Evolutionary conservation across 1,139 yeast species (phyloP).

Genomic region (Suhomyces guaymorum): DNA sequence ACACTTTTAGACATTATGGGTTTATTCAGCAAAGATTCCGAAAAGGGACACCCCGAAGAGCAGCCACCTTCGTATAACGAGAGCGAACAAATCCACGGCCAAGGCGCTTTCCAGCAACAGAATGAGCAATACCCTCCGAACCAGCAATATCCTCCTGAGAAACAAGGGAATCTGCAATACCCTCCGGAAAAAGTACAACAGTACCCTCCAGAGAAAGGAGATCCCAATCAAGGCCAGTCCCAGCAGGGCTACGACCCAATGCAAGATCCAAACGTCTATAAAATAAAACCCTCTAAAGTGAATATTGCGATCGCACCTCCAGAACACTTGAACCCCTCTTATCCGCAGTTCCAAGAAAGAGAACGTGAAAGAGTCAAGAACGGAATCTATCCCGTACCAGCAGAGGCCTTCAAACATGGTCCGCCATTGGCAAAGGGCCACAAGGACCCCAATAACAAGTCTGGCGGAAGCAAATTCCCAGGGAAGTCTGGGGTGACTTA

Average conservation of each 20-base stretch:
- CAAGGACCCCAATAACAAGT: constrained; percentile 21
- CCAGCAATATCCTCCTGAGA: constrained; percentile 3
- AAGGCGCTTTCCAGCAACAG: background rate
- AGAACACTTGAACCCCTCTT: constrained; percentile 39
- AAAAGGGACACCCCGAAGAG: constrained; percentile 4
- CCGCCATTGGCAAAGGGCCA: constrained; percentile 39
- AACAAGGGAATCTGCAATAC: background rate
- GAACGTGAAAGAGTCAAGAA: constrained; percentile 35
- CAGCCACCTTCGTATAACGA: constrained; percentile 17
- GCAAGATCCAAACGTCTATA: constrained; percentile 32
- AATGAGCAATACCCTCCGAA: background rate
- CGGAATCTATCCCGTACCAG: constrained; percentile 35
- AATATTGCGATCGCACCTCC: constrained; percentile 41
- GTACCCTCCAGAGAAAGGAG: background rate
- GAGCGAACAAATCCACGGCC: constrained; percentile 5
- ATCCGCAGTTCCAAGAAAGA: constrained; percentile 34
- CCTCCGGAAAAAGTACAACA: background rate
- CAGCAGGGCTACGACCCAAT: constrained; percentile 20
- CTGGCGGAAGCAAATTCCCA: constrained; percentile 39
- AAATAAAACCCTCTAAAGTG: constrained; percentile 37
- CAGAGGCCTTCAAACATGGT: constrained; percentile 30
- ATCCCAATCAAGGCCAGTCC: constrained; percentile 1
- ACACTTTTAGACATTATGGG: no score
- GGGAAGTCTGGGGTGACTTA: constrained; percentile 44
- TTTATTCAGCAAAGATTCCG: no score